Evolutionary conservation across 2,329 filamentous ascomycete species (phyloP).

Genomic region (Penicillium sp.): DNA sequence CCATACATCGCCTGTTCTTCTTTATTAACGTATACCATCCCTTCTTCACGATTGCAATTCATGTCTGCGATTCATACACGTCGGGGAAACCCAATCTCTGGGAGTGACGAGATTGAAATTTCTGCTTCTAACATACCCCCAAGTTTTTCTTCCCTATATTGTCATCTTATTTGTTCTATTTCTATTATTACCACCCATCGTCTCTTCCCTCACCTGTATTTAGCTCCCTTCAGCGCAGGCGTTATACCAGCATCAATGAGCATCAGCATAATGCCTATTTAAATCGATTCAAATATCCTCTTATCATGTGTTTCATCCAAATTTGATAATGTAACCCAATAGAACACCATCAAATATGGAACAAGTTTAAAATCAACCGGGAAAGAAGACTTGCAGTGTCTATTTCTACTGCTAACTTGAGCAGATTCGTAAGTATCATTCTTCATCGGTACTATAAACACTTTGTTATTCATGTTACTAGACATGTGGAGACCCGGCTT

Average conservation of each 20-base stretch:
- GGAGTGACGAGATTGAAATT: constrained; percentile 2
- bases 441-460: background rate
- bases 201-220: constrained; percentile 19
- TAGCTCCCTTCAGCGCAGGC: constrained; percentile 29
- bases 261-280: constrained; percentile 28
- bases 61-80: constrained; percentile 13
- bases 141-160: background rate
- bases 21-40: constrained; percentile 9
- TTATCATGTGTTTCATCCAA: background rate
- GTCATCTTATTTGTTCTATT: constrained; percentile 11
- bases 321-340: background rate
- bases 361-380: background rate
- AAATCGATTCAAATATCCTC: constrained; percentile 3
- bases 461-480: background rate
- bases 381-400: constrained; percentile 2
- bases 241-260: constrained; percentile 31
- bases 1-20: background rate
- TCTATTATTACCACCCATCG: constrained; percentile 8
- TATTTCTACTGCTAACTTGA: background rate
- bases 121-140: constrained; percentile 3
- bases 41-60: constrained; percentile 6
- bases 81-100: background rate
- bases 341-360: background rate
- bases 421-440: background rate
- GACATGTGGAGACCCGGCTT: too few relatives aligned